A percentile compares a stretch with the other conserved stretches of the same genome.
Conservation (phyloP, 768 basidiomycete genomes). For the Tulasnella sp. region DNA sequence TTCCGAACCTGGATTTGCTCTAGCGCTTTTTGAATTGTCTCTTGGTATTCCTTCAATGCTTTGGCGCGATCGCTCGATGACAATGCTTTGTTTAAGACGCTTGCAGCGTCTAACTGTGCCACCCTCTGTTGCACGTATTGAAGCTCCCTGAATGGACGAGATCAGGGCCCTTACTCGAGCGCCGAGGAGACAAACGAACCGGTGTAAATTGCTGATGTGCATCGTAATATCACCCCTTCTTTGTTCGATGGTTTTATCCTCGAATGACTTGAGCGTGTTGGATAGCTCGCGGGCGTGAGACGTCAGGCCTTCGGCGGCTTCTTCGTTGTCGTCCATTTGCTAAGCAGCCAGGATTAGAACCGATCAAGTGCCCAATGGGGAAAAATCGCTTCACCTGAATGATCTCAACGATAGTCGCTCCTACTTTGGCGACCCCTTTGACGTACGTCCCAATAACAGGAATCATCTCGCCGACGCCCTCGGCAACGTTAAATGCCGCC, state of each 20-base stretch:
- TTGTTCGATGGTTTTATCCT: neutral
- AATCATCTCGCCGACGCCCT: neutral
- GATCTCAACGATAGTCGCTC: neutral
- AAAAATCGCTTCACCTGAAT: neutral
- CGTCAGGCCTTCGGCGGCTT: neutral
- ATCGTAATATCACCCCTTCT: neutral
- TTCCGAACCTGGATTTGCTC: neutral
- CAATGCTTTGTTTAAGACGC: neutral
- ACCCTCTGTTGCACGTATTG: neutral
- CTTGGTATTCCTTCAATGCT: neutral
- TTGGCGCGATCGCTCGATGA: neutral
- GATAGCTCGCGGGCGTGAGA: neutral
- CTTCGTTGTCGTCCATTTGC: neutral
- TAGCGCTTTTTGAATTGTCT: neutral
- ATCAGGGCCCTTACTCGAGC: neutral
- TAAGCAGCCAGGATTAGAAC: neutral
- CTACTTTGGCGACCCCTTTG: neutral
- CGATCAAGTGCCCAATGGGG: neutral
- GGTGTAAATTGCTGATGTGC: neutral
- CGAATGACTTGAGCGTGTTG: neutral
- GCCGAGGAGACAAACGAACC: neutral
- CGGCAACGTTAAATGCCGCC: neutral
- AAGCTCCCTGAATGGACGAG: neutral
- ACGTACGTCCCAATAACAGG: neutral
- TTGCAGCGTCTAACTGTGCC: neutral